Evolutionary conservation across 2,329 filamentous ascomycete genomes (phyloP).

Genomic region (Xylaria sp.): DNA sequence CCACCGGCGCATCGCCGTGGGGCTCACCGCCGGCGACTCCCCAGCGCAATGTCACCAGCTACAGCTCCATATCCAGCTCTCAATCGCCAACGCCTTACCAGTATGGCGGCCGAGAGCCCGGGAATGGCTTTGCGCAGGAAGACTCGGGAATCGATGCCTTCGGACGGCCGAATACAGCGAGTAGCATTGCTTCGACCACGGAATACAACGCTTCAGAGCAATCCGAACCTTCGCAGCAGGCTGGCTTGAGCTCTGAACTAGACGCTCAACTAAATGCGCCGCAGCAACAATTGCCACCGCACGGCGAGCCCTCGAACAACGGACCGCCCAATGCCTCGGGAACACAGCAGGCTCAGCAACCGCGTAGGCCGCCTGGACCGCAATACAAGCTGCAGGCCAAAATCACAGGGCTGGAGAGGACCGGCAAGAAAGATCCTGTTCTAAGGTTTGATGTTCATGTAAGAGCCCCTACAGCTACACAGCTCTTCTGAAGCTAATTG

Average conservation of each 20-base stretch:
- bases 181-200: slow-evolving; percentile 56
- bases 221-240: slow-evolving; percentile 46
- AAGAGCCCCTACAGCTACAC: slow-evolving; percentile 52
- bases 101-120: slow-evolving; percentile 54
- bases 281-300: slow-evolving; percentile 40
- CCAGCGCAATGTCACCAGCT: slow-evolving; percentile 56
- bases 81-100: slow-evolving; percentile 54
- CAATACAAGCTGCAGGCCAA: slow-evolving; percentile 91
- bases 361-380: slow-evolving; percentile 69
- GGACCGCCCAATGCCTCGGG: slow-evolving; percentile 42
- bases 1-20: slow-evolving; percentile 65
- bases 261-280: slow-evolving; percentile 39
- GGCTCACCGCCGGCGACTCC: slow-evolving; percentile 64
- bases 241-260: slow-evolving; percentile 41
- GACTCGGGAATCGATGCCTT: slow-evolving; percentile 54
- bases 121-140: slow-evolving; percentile 56
- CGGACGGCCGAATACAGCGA: slow-evolving; percentile 59
- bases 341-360: slow-evolving; percentile 52
- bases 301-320: slow-evolving; percentile 38
- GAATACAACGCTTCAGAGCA: slow-evolving; percentile 52
- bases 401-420: slow-evolving; percentile 91
- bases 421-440: slow-evolving; percentile 94
- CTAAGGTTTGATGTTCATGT: slow-evolving; percentile 97
- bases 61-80: slow-evolving; percentile 55
- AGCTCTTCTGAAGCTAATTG: slow-evolving; percentile 23